Percentiles rank a stretch among this genome's conserved stretches.
phyloP scores from a whole-genome alignment of 441 rosid genomes.

The Kokia cookei region DNA sequence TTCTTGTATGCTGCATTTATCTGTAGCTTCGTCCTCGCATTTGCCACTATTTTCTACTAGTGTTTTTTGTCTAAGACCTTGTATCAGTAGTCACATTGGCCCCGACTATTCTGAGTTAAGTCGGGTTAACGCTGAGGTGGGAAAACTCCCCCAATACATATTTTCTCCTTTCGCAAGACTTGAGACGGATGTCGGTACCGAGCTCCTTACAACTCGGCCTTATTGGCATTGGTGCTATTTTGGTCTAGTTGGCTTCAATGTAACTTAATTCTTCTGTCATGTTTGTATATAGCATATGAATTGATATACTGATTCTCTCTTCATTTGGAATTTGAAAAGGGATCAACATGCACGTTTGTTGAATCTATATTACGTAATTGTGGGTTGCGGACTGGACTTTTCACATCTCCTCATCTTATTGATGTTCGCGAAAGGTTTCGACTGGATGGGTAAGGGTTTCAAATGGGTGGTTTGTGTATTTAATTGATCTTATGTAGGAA shows the following conservation, averaged over 20 bases:
- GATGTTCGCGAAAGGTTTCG: slow-evolving; percentile 95
- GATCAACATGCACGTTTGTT: slow-evolving; percentile 85
- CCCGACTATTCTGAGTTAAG: neutral
- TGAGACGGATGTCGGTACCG: neutral
- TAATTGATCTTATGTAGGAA: neutral
- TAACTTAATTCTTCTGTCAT: neutral
- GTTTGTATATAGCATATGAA: neutral
- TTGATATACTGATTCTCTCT: slow-evolving; percentile 7
- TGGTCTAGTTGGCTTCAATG: neutral
- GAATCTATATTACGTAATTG: slow-evolving; percentile 86
- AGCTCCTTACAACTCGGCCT: neutral
- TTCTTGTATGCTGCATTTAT: neutral
- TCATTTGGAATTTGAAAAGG: slow-evolving; percentile 34
- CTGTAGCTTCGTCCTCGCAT: neutral
- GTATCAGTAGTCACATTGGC: neutral
- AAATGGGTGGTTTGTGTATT: neutral
- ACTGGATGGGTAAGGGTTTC: slow-evolving; percentile 67
- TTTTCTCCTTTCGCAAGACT: neutral
- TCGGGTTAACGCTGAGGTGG: neutral
- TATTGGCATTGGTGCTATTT: neutral
- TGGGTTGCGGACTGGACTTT: slow-evolving; percentile 89
- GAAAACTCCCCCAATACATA: neutral
- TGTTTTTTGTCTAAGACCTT: neutral
- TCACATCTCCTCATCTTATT: slow-evolving; percentile 95
- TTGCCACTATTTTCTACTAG: neutral